A percentile compares a stretch with the other conserved stretches of the same genome.
Evolutionary conservation across 352 stramenopile genomes (phyloP).

Genomic region (Globisporangium alternatum): DNA sequence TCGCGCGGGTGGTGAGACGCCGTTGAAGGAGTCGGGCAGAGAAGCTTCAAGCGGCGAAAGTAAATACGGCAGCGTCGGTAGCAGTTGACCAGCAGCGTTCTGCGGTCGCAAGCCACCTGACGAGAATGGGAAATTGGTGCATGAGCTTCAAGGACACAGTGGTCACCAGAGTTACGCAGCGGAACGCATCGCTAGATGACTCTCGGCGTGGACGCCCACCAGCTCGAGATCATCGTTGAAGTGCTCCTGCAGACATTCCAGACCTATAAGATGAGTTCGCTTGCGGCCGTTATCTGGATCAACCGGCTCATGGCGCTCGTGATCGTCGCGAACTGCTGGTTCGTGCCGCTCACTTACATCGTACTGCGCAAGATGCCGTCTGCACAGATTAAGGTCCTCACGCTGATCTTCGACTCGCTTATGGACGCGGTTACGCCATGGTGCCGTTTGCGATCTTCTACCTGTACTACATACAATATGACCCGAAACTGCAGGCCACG

Average conservation of each 20-base stretch:
- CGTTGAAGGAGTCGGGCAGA: neutral
- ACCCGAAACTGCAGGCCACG: neutral
- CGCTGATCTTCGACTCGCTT: neutral
- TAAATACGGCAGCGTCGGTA: neutral
- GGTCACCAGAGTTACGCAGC: neutral
- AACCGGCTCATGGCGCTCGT: constrained; percentile 1
- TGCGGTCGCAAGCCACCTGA: neutral
- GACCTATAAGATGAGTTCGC: neutral
- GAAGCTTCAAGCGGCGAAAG: neutral
- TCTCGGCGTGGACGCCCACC: neutral
- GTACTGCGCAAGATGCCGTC: neutral
- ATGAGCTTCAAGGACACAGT: neutral
- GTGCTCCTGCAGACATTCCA: constrained; percentile 1
- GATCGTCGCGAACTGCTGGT: neutral
- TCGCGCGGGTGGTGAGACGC: neutral
- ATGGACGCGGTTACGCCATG: constrained; percentile 2
- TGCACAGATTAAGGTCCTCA: neutral
- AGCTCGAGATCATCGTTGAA: neutral
- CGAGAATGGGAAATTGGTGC: neutral
- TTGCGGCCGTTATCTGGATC: neutral
- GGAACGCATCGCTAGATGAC: neutral
- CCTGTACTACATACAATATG: neutral
- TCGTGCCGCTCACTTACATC: neutral
- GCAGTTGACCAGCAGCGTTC: neutral
- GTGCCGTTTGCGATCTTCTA: neutral